Base-by-base conservation (phyloP, 257 asterid species). In the Fraxinus americana region DNA sequence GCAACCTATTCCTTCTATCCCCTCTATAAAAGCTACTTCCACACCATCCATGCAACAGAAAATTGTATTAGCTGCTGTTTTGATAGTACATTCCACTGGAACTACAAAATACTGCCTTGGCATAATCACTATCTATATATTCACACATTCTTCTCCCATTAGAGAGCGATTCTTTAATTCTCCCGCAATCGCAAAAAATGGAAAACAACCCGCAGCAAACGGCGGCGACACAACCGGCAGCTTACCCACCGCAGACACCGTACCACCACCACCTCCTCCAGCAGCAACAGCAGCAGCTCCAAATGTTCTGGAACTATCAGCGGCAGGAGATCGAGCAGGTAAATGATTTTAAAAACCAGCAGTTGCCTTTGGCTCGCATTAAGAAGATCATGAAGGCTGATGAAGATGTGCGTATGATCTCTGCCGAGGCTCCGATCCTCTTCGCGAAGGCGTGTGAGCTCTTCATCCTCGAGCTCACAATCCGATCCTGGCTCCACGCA, bases 331-430 rank as follows among this genome's bases (percentile, higher is more conserved):
- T 93, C 84, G 95, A 93, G 32, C 91, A 89, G 72, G 95, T 86
- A 81, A 92, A 88, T 84, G 97, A 92, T 86, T 94, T 94, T 85
- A 94, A 92, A 75, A 94, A 94, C 86, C 98, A 94, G 50, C 96
- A 94, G 75, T 91, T 94, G 21, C 98, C 98, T 1, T 80, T 93
- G 35, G 98, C 98, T 57, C 90, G 98, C 76, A 93, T 93, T 84
- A 93, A 93, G 89, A 93, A 93, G 88, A 93, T 93, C 85, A 93
- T 93, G 98, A 93, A 92, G 80, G 96, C 98, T 9, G 98, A 93
- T 54, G 98, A 93, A 71, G 98, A 93, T 76, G 98, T 93, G 69
- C 94, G 98, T 7, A 93, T 93, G 98, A 93, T 93, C 77, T 93
- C 98, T 4, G 98, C 98, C 36, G 98, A 93, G 87, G 97, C 97